Evolutionary conservation across 2,329 filamentous ascomycete genomes (phyloP).

Genomic region (Tricladium varicosporioides): DNA sequence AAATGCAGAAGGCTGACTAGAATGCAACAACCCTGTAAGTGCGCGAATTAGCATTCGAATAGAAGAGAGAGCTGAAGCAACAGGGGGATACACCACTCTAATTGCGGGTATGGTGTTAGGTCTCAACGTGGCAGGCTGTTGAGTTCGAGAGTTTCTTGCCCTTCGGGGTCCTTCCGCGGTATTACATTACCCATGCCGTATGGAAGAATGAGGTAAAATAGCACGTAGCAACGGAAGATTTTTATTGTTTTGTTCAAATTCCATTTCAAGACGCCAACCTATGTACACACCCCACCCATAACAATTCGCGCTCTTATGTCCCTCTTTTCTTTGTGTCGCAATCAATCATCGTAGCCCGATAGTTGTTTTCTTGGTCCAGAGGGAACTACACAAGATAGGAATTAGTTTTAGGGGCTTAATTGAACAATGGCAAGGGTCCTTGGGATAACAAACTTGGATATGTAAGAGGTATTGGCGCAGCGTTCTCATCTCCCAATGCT

Average conservation of each 20-base stretch:
- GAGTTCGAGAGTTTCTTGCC: too few species aligned
- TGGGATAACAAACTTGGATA: slow-evolving; percentile 77
- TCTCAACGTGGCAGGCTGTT: too few species aligned
- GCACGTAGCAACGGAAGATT: too few species aligned
- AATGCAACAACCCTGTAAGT: too few species aligned
- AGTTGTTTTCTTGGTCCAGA: slow-evolving; percentile 17
- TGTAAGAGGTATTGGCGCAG: slow-evolving; percentile 75
- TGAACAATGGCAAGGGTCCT: background rate
- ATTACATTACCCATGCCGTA: too few species aligned
- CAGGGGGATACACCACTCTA: too few species aligned
- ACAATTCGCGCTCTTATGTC: background rate
- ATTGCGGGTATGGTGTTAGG: too few species aligned
- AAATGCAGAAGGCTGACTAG: too few species aligned
- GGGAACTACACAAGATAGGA: slow-evolving; percentile 13
- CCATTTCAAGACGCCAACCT: background rate
- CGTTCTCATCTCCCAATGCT: slow-evolving; percentile 70
- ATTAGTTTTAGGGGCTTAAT: background rate
- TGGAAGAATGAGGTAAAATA: too few species aligned
- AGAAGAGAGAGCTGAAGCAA: too few species aligned
- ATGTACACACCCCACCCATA: background rate
- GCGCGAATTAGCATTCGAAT: too few species aligned
- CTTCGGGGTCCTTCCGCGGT: too few species aligned
- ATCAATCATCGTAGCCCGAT: slow-evolving; percentile 10
- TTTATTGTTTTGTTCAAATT: background rate
- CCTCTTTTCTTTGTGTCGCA: background rate